These are phyloP conservation scores for Melaleuca quinquenervia DNA, from an alignment of 345 rosid genomes.

Conservation along the genomic window DNA sequence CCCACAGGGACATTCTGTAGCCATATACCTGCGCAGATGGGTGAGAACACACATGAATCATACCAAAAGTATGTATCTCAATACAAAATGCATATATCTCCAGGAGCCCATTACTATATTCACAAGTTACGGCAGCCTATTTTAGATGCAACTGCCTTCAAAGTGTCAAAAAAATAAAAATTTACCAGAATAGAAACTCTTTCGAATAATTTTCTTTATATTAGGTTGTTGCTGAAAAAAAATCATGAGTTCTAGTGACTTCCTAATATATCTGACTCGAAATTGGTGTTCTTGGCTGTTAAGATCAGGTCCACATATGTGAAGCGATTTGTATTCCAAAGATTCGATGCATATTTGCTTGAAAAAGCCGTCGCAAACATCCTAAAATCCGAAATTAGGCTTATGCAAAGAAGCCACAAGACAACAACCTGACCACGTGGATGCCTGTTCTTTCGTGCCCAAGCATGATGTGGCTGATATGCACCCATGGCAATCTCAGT, in stretches of 20 bases:
- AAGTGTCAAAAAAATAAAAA: neutral
- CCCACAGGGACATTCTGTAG: slow-evolving; percentile 82
- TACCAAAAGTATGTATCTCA: neutral
- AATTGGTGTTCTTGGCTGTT: neutral
- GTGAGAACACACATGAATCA: neutral
- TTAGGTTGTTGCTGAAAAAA: neutral
- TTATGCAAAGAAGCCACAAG: neutral
- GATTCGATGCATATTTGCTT: neutral
- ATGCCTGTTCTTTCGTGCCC: slow-evolving; percentile 49
- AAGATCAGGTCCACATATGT: neutral
- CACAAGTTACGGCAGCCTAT: neutral
- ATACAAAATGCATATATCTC: neutral
- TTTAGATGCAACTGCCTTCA: neutral
- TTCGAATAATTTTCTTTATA: neutral
- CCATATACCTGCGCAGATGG: slow-evolving; percentile 54
- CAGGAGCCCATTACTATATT: neutral
- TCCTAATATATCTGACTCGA: neutral
- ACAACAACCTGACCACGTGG: slow-evolving; percentile 71
- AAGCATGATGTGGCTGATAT: slow-evolving; percentile 82
- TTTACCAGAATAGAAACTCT: neutral
- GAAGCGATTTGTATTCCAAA: neutral
- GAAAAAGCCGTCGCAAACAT: neutral
- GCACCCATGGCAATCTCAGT: slow-evolving; percentile 96
- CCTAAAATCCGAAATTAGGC: neutral
- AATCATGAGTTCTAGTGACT: neutral